A percentile compares a stretch with the other conserved stretches of the same genome.
Evolutionary conservation across 2,329 filamentous ascomycete genomes (phyloP).

Genomic region (Chalara sp.): DNA sequence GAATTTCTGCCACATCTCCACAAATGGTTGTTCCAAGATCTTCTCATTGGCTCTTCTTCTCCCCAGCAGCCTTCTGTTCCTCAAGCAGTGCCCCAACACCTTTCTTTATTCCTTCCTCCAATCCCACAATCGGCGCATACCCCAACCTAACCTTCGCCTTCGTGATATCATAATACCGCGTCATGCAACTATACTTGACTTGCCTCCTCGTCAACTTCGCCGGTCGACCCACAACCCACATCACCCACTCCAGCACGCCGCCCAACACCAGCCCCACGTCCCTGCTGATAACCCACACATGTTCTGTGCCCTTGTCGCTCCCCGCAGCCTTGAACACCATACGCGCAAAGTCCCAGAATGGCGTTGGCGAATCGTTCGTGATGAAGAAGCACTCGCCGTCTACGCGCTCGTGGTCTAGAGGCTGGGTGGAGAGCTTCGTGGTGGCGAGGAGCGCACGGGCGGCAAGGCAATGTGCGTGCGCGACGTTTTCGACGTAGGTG

Average conservation of each 20-base stretch:
- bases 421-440: conserved; percentile 36
- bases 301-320: conserved; percentile 41
- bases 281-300: conserved; percentile 48
- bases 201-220: conserved; percentile 40
- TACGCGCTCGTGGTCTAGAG: conserved; percentile 65
- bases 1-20: not conserved
- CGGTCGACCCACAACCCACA: conserved; percentile 41
- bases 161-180: conserved; percentile 68
- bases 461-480: conserved; percentile 78
- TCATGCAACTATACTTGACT: conserved; percentile 64
- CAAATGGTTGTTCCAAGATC: not conserved
- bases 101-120: conserved; percentile 53
- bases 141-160: conserved; percentile 68
- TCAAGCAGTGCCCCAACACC: conserved; percentile 20
- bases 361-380: conserved; percentile 77
- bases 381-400: conserved; percentile 87
- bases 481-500: conserved; percentile 62
- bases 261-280: conserved; percentile 38
- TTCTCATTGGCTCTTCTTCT: conserved; percentile 22
- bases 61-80: conserved; percentile 14
- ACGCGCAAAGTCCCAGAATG: conserved; percentile 85
- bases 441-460: conserved; percentile 42
- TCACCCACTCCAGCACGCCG: conserved; percentile 44
- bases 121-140: conserved; percentile 59
- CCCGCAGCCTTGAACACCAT: conserved; percentile 60